Evolutionary conservation across 2,329 filamentous ascomycete genomes (phyloP), one percentile per base, ranked within the genome.

Genomic region (Pseudogymnoascus sp.): DNA sequence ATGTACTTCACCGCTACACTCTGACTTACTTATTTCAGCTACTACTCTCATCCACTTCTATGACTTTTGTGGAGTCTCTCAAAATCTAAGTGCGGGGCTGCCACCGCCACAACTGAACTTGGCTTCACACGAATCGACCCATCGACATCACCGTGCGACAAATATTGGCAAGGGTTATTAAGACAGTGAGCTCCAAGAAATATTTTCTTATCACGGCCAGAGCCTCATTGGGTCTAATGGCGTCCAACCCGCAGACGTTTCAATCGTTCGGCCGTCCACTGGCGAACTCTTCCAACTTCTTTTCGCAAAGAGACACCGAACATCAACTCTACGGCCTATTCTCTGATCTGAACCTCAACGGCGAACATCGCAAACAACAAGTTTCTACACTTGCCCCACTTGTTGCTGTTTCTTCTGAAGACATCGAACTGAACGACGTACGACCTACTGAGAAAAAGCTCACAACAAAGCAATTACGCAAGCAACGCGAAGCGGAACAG

Each of bases 211-310:
- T 8, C 19, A 52, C 45, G 45, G n/a, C 45, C 45, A 52, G 23
- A 52, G 45, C 26, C 26, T 52, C 45, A 33, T 52, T 52, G 45
- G 52, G 55, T 57, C 55, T 57, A 57, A 57, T 57, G 55, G 55
- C 55, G 55, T 57, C 55, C 55, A 57, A 57, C 55, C 45, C 45
- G 26, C 45, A 52, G 45, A 52, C 45, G 45, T 52, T 52, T 52
- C 45, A 52, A 52, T 19, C 45, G 26, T 33, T 52, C 45, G 45
- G 45, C 45, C 45, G 45, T 52, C 45, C 45, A 30, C 45, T 52
- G 45, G 45, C 45, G 26, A 52, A 52, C 26, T 52, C 45, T 10
- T 52, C 45, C 26, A 52, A 19, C 45, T 52, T 52, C 13, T 52
- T 52, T 52, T 52, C 45, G 19, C 45, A 52, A 26, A 52, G 45